A percentile compares a stretch with the other conserved stretches of the same genome.
phyloP scores from a whole-genome alignment of 2,329 filamentous ascomycete species.

The Trichoderma sp. region DNA sequence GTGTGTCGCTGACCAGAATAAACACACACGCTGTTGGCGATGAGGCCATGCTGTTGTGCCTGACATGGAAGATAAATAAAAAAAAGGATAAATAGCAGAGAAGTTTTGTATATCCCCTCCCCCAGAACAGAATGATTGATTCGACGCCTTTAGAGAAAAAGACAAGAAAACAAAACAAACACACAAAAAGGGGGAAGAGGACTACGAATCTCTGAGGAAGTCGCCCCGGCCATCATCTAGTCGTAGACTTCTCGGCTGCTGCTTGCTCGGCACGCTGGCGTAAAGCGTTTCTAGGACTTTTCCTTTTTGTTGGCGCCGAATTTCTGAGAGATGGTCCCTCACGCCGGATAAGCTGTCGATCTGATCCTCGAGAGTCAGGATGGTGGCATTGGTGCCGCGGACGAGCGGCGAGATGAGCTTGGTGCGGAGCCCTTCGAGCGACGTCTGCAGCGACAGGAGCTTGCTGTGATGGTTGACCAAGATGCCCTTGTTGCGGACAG shows the following conservation, averaged over 20 bases:
- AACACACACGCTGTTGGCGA: neutral
- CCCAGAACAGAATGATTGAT: neutral
- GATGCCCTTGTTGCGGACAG: slow-evolving; percentile 81
- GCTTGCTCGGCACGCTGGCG: slow-evolving; percentile 42
- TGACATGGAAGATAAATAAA: neutral
- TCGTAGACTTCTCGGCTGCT: slow-evolving; percentile 3
- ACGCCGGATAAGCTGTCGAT: slow-evolving; percentile 79
- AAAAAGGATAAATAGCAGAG: neutral
- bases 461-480: slow-evolving; percentile 84
- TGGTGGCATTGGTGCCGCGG: slow-evolving; percentile 63
- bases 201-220: slow-evolving; percentile 9
- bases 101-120: neutral
- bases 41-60: neutral
- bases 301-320: slow-evolving; percentile 76
- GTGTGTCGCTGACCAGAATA: neutral
- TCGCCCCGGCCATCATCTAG: slow-evolving; percentile 8
- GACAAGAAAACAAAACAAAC: neutral
- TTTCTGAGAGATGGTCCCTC: slow-evolving; percentile 70
- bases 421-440: slow-evolving; percentile 77
- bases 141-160: neutral
- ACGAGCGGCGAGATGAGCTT: slow-evolving; percentile 85
- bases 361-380: slow-evolving; percentile 77
- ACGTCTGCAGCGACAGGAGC: slow-evolving; percentile 78
- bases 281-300: slow-evolving; percentile 80
- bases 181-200: neutral